Conservation (phyloP, 352 stramenopile species). For the Phytopythium kandeliae region DNA sequence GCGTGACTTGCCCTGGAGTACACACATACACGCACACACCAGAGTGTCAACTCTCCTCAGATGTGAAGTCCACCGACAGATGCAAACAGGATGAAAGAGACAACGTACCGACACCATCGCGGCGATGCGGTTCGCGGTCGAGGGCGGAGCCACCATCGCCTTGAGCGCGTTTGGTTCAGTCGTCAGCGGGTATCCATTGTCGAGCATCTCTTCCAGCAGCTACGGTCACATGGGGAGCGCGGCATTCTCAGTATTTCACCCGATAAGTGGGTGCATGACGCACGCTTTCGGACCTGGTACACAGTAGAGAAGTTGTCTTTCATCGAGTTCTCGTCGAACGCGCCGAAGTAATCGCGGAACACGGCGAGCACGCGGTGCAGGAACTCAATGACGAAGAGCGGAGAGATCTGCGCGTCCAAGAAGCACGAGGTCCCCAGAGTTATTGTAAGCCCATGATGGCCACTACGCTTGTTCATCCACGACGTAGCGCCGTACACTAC, state of each 20-base stretch:
- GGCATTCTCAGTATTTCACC: not conserved
- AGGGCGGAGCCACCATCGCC: slow-evolving; percentile 94
- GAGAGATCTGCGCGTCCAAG: slow-evolving; percentile 44
- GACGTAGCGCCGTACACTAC: too few relatives aligned
- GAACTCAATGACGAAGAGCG: slow-evolving; percentile 95
- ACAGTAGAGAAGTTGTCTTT: slow-evolving; percentile 98
- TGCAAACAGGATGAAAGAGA: too few relatives aligned
- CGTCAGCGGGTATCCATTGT: slow-evolving; percentile 96
- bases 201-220: slow-evolving; percentile 96
- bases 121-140: slow-evolving; percentile 88
- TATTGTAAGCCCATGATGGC: too few relatives aligned
- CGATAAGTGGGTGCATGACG: too few relatives aligned
- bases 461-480: too few relatives aligned
- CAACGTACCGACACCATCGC: slow-evolving; percentile 73
- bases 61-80: slow-evolving; percentile 1
- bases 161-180: slow-evolving; percentile 98
- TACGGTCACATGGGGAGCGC: slow-evolving; percentile 12
- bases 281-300: slow-evolving; percentile 85
- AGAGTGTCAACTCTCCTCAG: not conserved
- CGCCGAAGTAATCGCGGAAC: slow-evolving; percentile 97
- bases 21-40: too few relatives aligned
- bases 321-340: slow-evolving; percentile 94
- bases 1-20: slow-evolving; percentile 72
- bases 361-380: slow-evolving; percentile 95
- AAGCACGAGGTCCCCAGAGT: slow-evolving; percentile 8